phyloP scores from a whole-genome alignment of 108 stramenopile genomes.

The Parmales sp. region DNA sequence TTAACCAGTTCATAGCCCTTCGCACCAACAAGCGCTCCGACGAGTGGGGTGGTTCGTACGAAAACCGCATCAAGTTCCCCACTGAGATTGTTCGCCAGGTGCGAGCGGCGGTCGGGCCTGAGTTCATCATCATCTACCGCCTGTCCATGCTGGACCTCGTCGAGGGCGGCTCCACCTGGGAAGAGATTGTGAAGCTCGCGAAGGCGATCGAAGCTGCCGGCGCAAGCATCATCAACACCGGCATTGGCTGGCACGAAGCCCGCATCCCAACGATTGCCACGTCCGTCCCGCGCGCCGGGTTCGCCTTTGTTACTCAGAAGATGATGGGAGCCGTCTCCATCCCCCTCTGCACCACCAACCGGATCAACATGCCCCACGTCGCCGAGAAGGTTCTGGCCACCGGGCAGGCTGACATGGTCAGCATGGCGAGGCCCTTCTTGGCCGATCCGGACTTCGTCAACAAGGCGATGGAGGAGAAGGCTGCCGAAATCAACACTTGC shows the following conservation, averaged over 20 bases:
- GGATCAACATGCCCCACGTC: slow-evolving; percentile 85
- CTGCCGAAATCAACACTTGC: slow-evolving; percentile 89
- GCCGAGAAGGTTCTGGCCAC: slow-evolving; percentile 63
- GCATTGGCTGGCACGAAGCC: slow-evolving; percentile 99
- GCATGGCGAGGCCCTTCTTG: slow-evolving; percentile 93
- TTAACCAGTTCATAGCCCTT: slow-evolving; percentile 85
- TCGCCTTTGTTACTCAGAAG: slow-evolving; percentile 77
- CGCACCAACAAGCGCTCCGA: slow-evolving; percentile 81
- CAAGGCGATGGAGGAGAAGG: slow-evolving; percentile 67
- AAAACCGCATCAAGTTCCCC: slow-evolving; percentile 78
- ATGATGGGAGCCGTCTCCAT: slow-evolving; percentile 51
- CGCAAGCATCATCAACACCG: slow-evolving; percentile 91
- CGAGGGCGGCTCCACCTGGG: slow-evolving; percentile 81
- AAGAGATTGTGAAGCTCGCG: slow-evolving; percentile 78
- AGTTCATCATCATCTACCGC: slow-evolving; percentile 95
- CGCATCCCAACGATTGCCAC: slow-evolving; percentile 96
- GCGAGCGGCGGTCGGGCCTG: slow-evolving; percentile 61
- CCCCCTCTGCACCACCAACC: slow-evolving; percentile 90
- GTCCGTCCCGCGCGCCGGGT: slow-evolving; percentile 87
- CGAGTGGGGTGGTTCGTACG: slow-evolving; percentile 83
- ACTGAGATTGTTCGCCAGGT: slow-evolving; percentile 77
- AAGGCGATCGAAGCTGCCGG: slow-evolving; percentile 74
- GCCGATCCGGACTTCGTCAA: slow-evolving; percentile 86
- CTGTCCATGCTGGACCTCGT: slow-evolving; percentile 92
- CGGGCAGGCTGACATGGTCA: slow-evolving; percentile 77